Evolutionary conservation across 345 rosid genomes (phyloP).

Genomic region (Pistacia vera): DNA sequence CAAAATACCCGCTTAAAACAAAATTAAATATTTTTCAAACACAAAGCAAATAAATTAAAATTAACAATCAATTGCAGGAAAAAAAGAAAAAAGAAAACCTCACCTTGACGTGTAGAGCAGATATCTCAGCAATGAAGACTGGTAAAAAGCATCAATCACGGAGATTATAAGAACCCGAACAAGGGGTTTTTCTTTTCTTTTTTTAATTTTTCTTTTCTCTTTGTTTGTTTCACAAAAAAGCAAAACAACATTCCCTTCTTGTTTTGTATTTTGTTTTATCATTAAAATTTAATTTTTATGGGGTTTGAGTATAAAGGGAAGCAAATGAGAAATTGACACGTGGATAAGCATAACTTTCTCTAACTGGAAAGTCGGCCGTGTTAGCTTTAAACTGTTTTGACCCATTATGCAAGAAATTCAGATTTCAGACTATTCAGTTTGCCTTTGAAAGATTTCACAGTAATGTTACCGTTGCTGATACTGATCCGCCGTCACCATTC

Average conservation of each 20-base stretch:
- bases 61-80: neutral
- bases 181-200: neutral
- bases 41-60: neutral
- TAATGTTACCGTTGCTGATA: too few relatives aligned
- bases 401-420: too few relatives aligned
- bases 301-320: neutral
- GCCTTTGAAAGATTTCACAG: too few relatives aligned
- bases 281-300: neutral
- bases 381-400: too few relatives aligned
- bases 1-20: neutral
- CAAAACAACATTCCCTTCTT: neutral
- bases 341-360: too few relatives aligned
- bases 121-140: neutral
- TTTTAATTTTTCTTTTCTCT: neutral
- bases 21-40: neutral
- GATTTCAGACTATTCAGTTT: too few relatives aligned
- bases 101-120: slow-evolving; percentile 2
- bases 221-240: neutral
- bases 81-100: neutral
- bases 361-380: neutral
- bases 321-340: neutral
- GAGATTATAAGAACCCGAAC: neutral
- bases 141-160: neutral
- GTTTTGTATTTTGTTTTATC: neutral
- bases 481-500: too few relatives aligned